These are phyloP conservation scores for Carallia pectinifolia DNA, from an alignment of 345 rosid species.

Conservation along the genomic window DNA sequence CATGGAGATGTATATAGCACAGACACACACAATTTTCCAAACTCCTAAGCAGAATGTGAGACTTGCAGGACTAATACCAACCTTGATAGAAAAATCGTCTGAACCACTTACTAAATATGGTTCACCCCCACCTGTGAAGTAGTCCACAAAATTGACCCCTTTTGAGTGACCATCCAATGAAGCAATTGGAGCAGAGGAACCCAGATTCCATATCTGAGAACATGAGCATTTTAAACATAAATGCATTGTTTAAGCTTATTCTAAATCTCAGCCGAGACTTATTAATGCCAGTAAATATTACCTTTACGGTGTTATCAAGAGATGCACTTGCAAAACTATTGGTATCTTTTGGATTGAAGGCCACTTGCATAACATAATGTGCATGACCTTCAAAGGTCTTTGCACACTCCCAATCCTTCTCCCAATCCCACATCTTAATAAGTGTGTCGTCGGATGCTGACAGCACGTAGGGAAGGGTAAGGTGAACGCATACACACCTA, in stretches of 20 bases:
- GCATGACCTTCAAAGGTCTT: constrained; percentile 36
- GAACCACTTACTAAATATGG: constrained; percentile 32
- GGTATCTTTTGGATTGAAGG: constrained; percentile 23
- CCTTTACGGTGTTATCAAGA: constrained; percentile 36
- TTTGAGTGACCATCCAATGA: constrained; percentile 26
- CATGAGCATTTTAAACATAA: neutral
- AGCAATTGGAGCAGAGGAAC: constrained; percentile 23
- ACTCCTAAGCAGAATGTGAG: neutral
- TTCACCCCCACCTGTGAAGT: constrained; percentile 5
- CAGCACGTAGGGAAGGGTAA: constrained; percentile 27
- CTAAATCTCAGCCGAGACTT: neutral
- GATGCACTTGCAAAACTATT: constrained; percentile 36
- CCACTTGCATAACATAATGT: constrained; percentile 41
- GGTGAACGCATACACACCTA: constrained; percentile 32
- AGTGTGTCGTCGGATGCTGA: constrained; percentile 34
- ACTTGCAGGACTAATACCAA: neutral
- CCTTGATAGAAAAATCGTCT: constrained; percentile 38
- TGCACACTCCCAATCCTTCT: constrained; percentile 39
- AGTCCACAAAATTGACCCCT: constrained; percentile 35
- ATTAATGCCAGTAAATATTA: neutral
- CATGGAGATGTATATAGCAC: neutral
- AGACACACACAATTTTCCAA: neutral
- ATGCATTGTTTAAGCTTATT: neutral
- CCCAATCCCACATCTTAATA: constrained; percentile 50
- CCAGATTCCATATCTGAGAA: constrained; percentile 38